Evolutionary conservation across 2,329 filamentous ascomycete species (phyloP), one percentile per base, ranked within the genome.

Genomic region (Xylariaceae sp.): DNA sequence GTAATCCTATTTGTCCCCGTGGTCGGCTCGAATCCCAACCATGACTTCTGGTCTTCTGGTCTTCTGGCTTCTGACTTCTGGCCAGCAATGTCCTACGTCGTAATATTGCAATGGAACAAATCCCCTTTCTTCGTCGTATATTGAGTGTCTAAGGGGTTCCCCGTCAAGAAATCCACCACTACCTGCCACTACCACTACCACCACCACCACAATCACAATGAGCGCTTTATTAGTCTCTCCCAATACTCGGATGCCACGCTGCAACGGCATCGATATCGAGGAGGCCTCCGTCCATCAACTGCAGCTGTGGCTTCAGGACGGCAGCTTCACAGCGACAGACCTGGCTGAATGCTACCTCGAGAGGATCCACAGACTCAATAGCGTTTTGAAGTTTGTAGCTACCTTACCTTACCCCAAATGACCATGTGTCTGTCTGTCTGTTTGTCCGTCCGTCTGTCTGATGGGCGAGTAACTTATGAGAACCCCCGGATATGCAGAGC

Each of bases 401-500:
- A 1, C 8, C 48, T 41, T 19, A 19, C 9, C 9, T 19, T 43
- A 43, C 41, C 19, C 41, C 41, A 43, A 43, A 43, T 27, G 7
- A 6, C 41, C 7, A 6, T 7, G 19, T 19, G 19, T 19, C 19
- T 1, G 19, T 19, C 19, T 19, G 19, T 19, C 19, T 19, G 19
- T 19, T 19, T 19, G 19, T 19, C 4, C 4, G 2, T 9, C 8
- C 5, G 8, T 11, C 8, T 37, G 4, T 45, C 29, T 27, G 29
- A 19, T 30, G 11, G 39, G 29, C 43, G 11, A 31, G 9, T 32
- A 12, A 45, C 19, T 19, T 19, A 31, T 30, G 43, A n/a, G 27
- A 12, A 9, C 7, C 5, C 39, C 9, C 26, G 11, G 19, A 12
- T 19, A 7, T 31, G 11, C 49, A 81, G 79, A 61, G 76, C 82